These are phyloP conservation scores for Aspergillus transmontanensis DNA, from an alignment of 2,329 filamentous ascomycete genomes.

Conservation along the genomic window DNA sequence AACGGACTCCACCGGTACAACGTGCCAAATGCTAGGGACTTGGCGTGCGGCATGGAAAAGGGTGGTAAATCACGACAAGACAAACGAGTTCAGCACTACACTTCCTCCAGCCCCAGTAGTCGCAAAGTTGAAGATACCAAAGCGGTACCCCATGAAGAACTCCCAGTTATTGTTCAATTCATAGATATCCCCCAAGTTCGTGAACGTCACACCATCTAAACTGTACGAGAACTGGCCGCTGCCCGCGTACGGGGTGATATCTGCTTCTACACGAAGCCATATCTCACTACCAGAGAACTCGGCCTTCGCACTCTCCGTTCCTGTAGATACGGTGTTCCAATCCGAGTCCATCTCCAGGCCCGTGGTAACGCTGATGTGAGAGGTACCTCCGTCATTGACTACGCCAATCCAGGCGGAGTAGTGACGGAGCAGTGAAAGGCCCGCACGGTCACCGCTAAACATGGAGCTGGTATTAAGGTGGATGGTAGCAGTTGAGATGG, in stretches of 20 bases:
- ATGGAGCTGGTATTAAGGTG: constrained; percentile 51
- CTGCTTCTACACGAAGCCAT: background rate
- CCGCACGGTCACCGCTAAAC: constrained; percentile 55
- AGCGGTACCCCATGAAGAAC: constrained; percentile 55
- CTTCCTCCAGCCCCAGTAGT: constrained; percentile 28
- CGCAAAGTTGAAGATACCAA: constrained; percentile 54
- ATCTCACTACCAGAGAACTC: constrained; percentile 12
- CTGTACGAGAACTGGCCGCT: constrained; percentile 47
- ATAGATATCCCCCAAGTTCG: constrained; percentile 35
- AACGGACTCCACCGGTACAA: no score
- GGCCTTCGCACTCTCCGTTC: constrained; percentile 20
- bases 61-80: no score
- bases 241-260: no score
- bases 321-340: no score
- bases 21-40: no score
- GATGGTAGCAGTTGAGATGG: constrained; percentile 50
- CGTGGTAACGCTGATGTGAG: constrained; percentile 39
- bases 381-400: constrained; percentile 36
- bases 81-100: no score
- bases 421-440: constrained; percentile 58
- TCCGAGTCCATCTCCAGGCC: constrained; percentile 37
- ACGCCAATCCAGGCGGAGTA: constrained; percentile 55
- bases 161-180: constrained; percentile 47
- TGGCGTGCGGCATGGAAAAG: no score
- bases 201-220: constrained; percentile 45